Base-by-base conservation (phyloP, 225 moss, liverwort and hornwort species). In the Climacium dendroides region DNA sequence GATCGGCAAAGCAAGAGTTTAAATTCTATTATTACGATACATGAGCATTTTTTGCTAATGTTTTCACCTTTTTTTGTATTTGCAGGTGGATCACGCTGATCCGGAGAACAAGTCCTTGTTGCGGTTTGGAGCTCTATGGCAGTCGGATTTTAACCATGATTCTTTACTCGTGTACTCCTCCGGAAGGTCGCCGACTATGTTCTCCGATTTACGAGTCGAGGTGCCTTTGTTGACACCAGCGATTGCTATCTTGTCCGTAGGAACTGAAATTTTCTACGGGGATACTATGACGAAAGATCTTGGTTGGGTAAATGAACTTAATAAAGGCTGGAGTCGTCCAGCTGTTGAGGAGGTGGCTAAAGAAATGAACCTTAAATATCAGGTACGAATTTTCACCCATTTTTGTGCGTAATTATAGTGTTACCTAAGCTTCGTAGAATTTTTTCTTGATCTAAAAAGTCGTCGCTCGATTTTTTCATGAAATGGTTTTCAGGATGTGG, bases 201-300 rank as follows among this genome's bases (percentile, higher is more conserved):
- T 91, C 88, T 80, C 91, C 70, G 93, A 95, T 45, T 88, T 95
- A 41, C 86, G 95, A 47, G 85, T 67, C 61, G 92, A 94, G 85
- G 93, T 93, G 85, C 95, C 95, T 60, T 85, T 95, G 65, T 80
- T 95, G 90, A 94, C 94, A 77, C 91, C 95, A 39, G 88, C 89
- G 83, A 90, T 95, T 70, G 94, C 91, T n/a, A 91, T 95, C 82
- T 78, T 95, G 77, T 89, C 90, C 35, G 93, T 92, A 35, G 95
- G 95, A 66, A 94, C 95, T 61, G 93, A 95, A 87, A 95, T 95
- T 61, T 91, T 66, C 74, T 94, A 95, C 48, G 94, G 95, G n/a
- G 89, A 92, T 66, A 89, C 94, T 37, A 87, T 95, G 93, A 91
- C 91, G 20, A 89, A 89, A 73, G 95, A 95, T 83, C 88, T 89